Percentiles rank a stretch among this genome's conserved stretches.
Evolutionary conservation across 2,329 filamentous ascomycete species (phyloP).

Genomic region (Metarhizium brunneum): DNA sequence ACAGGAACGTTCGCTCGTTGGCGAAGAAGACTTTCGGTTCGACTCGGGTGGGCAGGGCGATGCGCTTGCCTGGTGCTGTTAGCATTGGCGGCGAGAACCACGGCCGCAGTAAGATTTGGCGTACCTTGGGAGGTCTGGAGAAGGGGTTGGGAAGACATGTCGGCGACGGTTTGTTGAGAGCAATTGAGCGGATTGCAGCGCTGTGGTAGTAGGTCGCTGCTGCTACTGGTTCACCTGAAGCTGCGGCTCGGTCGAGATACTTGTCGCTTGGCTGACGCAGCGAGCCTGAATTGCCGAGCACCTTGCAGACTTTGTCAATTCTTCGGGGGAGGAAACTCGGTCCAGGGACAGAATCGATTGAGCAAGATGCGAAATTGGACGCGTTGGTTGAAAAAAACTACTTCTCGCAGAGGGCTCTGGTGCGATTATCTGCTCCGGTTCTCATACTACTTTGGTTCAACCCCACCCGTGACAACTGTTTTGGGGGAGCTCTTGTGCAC

Average conservation of each 20-base stretch:
- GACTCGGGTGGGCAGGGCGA: constrained; percentile 93
- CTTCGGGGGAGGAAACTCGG: not conserved
- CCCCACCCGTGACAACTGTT: constrained; percentile 3
- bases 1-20: constrained; percentile 98
- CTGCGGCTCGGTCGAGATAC: not conserved
- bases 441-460: not conserved
- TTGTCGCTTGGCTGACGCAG: not conserved
- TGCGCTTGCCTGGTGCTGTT: constrained; percentile 75
- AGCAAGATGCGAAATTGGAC: not conserved
- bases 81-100: constrained; percentile 13
- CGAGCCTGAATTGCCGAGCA: not conserved
- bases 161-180: constrained; percentile 15
- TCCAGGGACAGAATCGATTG: not conserved
- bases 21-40: constrained; percentile 99
- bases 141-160: constrained; percentile 93
- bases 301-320: not conserved
- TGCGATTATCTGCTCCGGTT: not conserved
- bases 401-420: not conserved
- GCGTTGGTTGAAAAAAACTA: not conserved
- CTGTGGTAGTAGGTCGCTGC: not conserved
- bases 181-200: not conserved
- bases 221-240: not conserved
- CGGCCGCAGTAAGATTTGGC: not conserved
- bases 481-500: constrained; percentile 14
- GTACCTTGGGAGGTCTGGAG: constrained; percentile 87